A percentile compares a stretch with the other conserved stretches of the same genome.
Conservation (phyloP, 1,139 yeast species). For the Geotrichum bryndzae region DNA sequence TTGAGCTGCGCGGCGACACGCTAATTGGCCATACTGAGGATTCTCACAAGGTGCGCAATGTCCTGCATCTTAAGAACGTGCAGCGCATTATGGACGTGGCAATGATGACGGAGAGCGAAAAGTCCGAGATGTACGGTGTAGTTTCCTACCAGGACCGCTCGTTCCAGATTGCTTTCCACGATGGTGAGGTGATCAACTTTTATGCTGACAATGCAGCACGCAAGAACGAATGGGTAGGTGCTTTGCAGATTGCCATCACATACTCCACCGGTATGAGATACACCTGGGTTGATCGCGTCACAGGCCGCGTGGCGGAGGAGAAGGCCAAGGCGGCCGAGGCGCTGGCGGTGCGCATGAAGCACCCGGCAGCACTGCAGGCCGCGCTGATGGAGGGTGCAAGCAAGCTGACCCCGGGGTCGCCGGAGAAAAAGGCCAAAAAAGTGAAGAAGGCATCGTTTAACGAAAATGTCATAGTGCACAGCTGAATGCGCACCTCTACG, state of each 20-base stretch:
- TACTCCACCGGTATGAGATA: slow-evolving; percentile 29
- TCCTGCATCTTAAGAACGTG: slow-evolving; percentile 45
- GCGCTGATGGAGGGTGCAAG: not conserved
- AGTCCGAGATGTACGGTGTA: slow-evolving; percentile 27
- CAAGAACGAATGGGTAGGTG: slow-evolving; percentile 50
- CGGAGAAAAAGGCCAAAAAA: slow-evolving; percentile 2
- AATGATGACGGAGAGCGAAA: slow-evolving; percentile 11
- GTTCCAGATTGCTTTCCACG: slow-evolving; percentile 55
- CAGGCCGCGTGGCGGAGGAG: slow-evolving; percentile 17
- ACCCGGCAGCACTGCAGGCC: slow-evolving; percentile 6
- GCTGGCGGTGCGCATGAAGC: slow-evolving; percentile 6
- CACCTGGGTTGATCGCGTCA: slow-evolving; percentile 34
- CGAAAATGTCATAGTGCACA: slow-evolving; percentile 1
- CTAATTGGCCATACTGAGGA: slow-evolving; percentile 62
- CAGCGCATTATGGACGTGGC: slow-evolving; percentile 9
- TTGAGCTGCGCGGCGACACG: slow-evolving; percentile 51
- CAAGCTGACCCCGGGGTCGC: not conserved
- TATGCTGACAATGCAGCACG: slow-evolving; percentile 55
- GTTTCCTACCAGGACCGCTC: slow-evolving; percentile 34
- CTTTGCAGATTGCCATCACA: slow-evolving; percentile 27
- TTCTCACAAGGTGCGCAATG: slow-evolving; percentile 52
- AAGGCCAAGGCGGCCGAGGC: slow-evolving; percentile 11
- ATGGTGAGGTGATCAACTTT: slow-evolving; percentile 61
- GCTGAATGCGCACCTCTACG: not conserved
- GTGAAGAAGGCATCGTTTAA: slow-evolving; percentile 8